Evolutionary conservation across 305 asterid genomes (phyloP).

Genomic region (Coffea humblotiana): DNA sequence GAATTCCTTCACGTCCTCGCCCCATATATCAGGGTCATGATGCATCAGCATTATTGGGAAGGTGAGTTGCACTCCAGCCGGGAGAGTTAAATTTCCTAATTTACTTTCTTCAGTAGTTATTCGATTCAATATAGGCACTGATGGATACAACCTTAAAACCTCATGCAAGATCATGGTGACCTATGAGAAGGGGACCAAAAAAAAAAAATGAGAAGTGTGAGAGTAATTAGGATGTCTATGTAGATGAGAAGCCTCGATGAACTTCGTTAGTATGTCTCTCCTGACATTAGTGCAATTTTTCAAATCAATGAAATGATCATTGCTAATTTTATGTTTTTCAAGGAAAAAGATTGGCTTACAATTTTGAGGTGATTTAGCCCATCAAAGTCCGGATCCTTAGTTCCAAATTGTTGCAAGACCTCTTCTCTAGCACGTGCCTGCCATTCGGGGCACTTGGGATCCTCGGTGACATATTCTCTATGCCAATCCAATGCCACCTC

Average conservation of each 20-base stretch:
- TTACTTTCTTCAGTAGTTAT: too few species aligned
- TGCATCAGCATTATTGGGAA: constrained; percentile 26
- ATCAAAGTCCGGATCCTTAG: constrained; percentile 37
- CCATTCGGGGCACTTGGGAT: constrained; percentile 51
- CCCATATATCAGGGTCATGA: constrained; percentile 5
- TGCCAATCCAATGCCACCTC: too few species aligned
- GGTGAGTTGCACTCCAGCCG: constrained; percentile 13
- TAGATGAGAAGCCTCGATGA: not conserved
- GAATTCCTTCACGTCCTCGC: not conserved
- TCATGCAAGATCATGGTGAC: constrained; percentile 27
- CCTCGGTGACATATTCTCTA: too few species aligned
- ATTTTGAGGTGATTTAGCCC: constrained; percentile 49
- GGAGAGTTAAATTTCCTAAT: constrained; percentile 27
- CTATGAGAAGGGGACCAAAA: not conserved
- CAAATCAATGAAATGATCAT: too few species aligned
- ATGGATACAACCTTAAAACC: too few species aligned
- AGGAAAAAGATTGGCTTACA: constrained; percentile 24
- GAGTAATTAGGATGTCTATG: not conserved
- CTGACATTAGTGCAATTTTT: too few species aligned
- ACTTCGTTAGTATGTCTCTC: not conserved
- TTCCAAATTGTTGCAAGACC: constrained; percentile 36
- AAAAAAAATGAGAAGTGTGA: not conserved
- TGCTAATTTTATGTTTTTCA: too few species aligned
- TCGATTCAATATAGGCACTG: too few species aligned
- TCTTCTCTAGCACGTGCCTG: constrained; percentile 59